Base-by-base conservation (phyloP, 352 stramenopile species). In the Blastocystis sp. region DNA sequence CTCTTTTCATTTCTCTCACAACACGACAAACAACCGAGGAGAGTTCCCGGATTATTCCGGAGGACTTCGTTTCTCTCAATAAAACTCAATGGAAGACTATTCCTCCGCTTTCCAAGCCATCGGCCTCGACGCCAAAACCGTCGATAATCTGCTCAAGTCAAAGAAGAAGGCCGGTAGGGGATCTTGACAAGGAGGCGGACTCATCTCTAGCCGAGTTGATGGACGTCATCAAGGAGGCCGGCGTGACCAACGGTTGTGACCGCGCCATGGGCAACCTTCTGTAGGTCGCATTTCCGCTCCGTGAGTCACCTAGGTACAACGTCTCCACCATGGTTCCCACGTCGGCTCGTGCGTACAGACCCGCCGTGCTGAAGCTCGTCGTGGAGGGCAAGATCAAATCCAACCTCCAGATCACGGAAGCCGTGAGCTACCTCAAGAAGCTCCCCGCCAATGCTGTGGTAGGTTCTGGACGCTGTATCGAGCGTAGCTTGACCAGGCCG, bases 161-260 rank as follows among this genome's bases (percentile, higher is more conserved):
- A 88, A 88, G 48, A 88, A 88, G 78, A 88, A 88, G 78, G 78
- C 78, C 38, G 78, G 74, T 84, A 84, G 74, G 74, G 23, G 43
- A 40, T 69, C 43, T 38, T 52, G 28, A 23, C 28, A 11, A 40
- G 21, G 23, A 34, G n/a, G 41, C 19, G 10, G 43, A 23, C 48
- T 64, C 56, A 67, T 28, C 4, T n/a, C 19, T 69, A 84, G 74
- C 78, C 9, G 78, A 88, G 11, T 11, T 88, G 23, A 79, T 78
- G 62, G 78, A 76, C 28, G 21, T 56, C 1, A 88, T 88, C 41
- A 88, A 79, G 56, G 78, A 88, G 56, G 78, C 78, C 10, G 78
- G 78, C 79, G 61, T 88, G 17, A 45, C 28, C 1, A 65, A 76
- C 21, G 78, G 78, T 77, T 88, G 78, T 28, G 78, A 88, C 34